Conservation (phyloP, 2,329 filamentous ascomycete species). For the Colletotrichum navitas region DNA sequence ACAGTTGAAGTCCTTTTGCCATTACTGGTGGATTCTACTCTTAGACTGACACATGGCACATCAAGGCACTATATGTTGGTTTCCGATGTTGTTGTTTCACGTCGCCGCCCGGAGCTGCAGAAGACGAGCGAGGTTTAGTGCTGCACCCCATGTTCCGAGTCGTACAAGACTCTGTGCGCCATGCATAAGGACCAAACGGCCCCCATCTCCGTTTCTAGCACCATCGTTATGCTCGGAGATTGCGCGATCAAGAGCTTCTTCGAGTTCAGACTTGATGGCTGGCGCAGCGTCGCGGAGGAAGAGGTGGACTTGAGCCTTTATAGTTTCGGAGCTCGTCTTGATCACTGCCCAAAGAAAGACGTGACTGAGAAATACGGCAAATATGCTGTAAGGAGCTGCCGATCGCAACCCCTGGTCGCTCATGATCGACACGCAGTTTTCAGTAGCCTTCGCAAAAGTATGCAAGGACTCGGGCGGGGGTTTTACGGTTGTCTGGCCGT, state of each 20-base stretch:
- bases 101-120: not conserved
- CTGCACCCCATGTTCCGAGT: constrained; percentile 28
- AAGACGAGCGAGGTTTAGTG: constrained; percentile 16
- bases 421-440: not conserved
- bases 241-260: not conserved
- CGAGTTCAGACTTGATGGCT: not conserved
- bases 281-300: not conserved
- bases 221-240: too few relatives aligned
- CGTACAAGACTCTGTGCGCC: constrained; percentile 11
- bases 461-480: not conserved
- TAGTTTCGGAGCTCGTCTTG: not conserved
- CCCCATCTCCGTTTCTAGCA: not conserved
- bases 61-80: too few relatives aligned
- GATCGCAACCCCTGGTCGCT: not conserved
- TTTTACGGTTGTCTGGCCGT: not conserved
- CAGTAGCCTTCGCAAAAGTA: not conserved
- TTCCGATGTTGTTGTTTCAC: not conserved
- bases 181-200: constrained; percentile 11
- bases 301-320: not conserved
- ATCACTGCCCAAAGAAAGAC: constrained; percentile 18
- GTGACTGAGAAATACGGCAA: constrained; percentile 16
- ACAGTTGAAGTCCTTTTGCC: too few relatives aligned
- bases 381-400: constrained; percentile 15
- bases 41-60: not conserved
- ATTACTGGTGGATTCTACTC: not conserved